Base-by-base conservation (phyloP, 208 protist species). In the Angomonas ambiguus region DNA sequence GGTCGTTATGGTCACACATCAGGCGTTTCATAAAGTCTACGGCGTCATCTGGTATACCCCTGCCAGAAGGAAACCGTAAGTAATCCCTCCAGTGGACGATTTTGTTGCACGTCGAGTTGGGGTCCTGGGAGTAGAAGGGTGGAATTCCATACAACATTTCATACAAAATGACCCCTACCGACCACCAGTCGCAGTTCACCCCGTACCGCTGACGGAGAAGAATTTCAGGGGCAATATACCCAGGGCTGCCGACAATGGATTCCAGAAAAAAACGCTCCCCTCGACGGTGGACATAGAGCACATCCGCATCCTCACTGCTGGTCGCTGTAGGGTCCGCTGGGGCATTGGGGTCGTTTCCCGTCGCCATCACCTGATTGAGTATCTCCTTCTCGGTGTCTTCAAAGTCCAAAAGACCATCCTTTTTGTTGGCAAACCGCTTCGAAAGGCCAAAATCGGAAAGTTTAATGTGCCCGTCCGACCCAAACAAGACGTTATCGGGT, bases 401-500 rank as follows among this genome's bases (percentile, higher is more conserved):
- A 24, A 88, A 74, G 22, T 91, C 83, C 0, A 94, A 72, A n/a
- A 89, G 57, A 62, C 88, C 87, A 33, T 87, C 81, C 18, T 76
- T 69, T 33, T 71, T 71, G 48, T 86, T 76, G 10, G 77, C 74
- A 65, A 95, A 95, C 24, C 89, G 88, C 75, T 97, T 98, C 8
- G 88, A 97, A 4, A 99, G 84, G 0, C 97, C 97, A 85, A 99
- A 99, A 76, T 99, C 97, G 35, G 88, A 92, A n/a, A 99, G 78
- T 72, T 99, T 98, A 24, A 99, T 95, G 77, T 99, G 98, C 0
- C 98, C 98, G 34, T 89, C 74, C 0, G 65, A 67, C 45, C 97
- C 96, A 16, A 99, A 83, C n/a, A 99, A 91, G 31, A 99, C 88
- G 76, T 99, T 99, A 72, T 99, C 97, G 0, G 98, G 98, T 63